Conservation (phyloP, 257 asterid species). For the Orobanche coerulescens region DNA sequence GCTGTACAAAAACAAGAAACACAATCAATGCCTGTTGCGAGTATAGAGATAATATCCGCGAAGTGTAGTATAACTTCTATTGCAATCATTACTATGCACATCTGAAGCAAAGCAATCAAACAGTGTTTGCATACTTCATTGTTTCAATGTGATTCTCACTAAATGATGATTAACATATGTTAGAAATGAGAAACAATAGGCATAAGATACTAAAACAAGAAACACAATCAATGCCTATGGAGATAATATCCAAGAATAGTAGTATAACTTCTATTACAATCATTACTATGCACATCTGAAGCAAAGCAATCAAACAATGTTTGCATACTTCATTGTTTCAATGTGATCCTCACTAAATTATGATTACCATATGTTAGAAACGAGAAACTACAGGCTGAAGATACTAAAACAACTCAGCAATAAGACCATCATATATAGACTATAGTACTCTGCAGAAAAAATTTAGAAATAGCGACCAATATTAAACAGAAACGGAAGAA, state of each 20-base stretch:
- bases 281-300: neutral
- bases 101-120: neutral
- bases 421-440: neutral
- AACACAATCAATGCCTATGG: constrained; percentile 23
- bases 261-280: constrained; percentile 1
- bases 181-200: too few relatives aligned
- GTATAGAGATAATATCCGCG: constrained; percentile 3
- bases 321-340: neutral
- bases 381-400: neutral
- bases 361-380: neutral
- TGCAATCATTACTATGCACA: neutral
- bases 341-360: neutral
- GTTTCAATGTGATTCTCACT: neutral
- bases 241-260: constrained; percentile 1
- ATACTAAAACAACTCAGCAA: neutral
- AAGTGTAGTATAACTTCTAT: neutral
- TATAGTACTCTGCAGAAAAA: neutral
- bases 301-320: neutral
- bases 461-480: neutral
- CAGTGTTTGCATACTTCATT: neutral
- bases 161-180: too few relatives aligned
- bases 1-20: constrained; percentile 40
- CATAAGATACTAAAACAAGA: constrained; percentile 25
- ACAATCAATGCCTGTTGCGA: constrained; percentile 22
- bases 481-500: neutral